Base-by-base conservation (phyloP, 208 protist species). In the Leishmania gerbilli region DNA sequence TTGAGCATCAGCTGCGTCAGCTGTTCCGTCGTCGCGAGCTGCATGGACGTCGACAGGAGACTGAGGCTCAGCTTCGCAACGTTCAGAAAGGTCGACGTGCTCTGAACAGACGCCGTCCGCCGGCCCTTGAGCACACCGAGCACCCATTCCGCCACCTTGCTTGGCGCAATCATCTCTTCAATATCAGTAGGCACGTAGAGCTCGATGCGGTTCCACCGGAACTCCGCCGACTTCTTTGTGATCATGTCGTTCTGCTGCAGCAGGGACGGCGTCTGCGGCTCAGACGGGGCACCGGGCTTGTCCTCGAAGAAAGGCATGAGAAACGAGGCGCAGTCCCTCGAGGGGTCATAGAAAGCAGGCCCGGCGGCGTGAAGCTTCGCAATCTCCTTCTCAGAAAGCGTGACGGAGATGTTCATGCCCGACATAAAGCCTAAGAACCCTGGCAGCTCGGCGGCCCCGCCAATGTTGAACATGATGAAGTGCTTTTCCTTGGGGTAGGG, bases 341-440 rank as follows among this genome's bases (percentile, higher is more conserved):
- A 79, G 8, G 82, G 82, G 31, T 85, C 82, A 78, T 77, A 85
- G 69, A 71, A 80, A 31, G 15, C 74, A 34, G 92, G 92, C 1
- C 94, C 94, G 0, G 77, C 76, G 27, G 82, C 84, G 79, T 88
- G 91, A 42, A 97, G 81, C 45, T 82, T 71, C 19, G 78, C 83
- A 27, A 95, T 82, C 58, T 95, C 91, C 79, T 91, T 91, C 74
- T 95, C 90, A 15, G 85, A 87, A 4, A 96, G 76, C 24, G 81
- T 77, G 27, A 90, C 86, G 40, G 95, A 84, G n/a, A 97, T 82
- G 67, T 95, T 90, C 84, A 97, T 92, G 82, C 87, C 80, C 7
- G 89, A 87, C 49, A 90, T 80, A 79, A 87, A 92, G 31, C 95
- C 95, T 72, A 92, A 90, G 79, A 97, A 96, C 62, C 90, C 91